Conservation (phyloP, 164 flowering plant species). For the Warburgia ugandensis region DNA sequence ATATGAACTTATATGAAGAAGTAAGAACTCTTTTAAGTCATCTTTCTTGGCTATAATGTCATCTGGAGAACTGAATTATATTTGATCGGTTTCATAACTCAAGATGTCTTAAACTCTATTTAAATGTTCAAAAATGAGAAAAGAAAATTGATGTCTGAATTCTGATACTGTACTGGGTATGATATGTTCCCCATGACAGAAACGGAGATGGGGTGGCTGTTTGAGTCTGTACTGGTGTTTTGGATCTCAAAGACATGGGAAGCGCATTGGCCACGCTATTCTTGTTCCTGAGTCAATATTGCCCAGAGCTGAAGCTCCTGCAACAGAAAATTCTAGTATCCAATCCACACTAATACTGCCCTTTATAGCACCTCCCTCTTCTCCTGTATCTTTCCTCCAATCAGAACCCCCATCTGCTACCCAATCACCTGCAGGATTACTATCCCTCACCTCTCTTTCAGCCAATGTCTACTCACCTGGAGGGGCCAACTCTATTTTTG, state of each 20-base stretch:
- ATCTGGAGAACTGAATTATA: too few relatives aligned
- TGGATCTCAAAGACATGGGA: constrained; percentile 47
- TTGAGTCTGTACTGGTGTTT: constrained; percentile 88
- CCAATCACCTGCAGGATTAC: constrained; percentile 66
- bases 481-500: constrained; percentile 74
- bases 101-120: too few relatives aligned
- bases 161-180: too few relatives aligned
- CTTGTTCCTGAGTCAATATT: constrained; percentile 51
- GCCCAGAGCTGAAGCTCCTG: constrained; percentile 18
- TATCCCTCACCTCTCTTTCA: constrained; percentile 49
- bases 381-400: constrained; percentile 89
- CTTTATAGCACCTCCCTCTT: constrained; percentile 90
- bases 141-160: too few relatives aligned
- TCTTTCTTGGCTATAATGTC: too few relatives aligned
- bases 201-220: constrained; percentile 77
- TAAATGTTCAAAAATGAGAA: too few relatives aligned
- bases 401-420: constrained; percentile 83
- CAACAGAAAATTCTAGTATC: constrained; percentile 32
- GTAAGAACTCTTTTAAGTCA: too few relatives aligned
- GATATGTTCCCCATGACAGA: constrained; percentile 38
- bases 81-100: too few relatives aligned
- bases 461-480: constrained; percentile 69
- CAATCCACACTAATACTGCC: constrained; percentile 48
- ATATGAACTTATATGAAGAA: too few relatives aligned
- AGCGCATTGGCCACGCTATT: constrained; percentile 70